Evolutionary conservation across 768 basidiomycete species (phyloP), one percentile per base, ranked within the genome.

Genomic region (Fistulinella prunicolor): DNA sequence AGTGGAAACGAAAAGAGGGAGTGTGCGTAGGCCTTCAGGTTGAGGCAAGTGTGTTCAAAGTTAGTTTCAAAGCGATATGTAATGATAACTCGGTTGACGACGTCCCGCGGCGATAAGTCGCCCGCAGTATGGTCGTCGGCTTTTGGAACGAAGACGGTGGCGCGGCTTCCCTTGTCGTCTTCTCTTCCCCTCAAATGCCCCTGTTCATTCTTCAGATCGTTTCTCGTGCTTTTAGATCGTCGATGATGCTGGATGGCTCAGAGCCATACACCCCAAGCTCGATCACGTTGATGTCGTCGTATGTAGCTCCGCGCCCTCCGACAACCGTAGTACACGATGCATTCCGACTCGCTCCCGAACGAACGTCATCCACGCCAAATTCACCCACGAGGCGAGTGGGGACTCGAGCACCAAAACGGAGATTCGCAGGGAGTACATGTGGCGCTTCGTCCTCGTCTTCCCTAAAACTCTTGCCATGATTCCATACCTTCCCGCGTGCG

Each of bases 401-500:
- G n/a, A n/a, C n/a, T n/a, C 17, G 58, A 19, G 49, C 45, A 16
- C 47, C 44, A n/a, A 61, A 49, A 29, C 30, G 38, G 39, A 47
- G 32, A 1, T 21, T 44, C 26, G 34, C 28, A 19, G 20, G 46
- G 0, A 17, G 16, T 6, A 10, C 38, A 7, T 38, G 28, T 19
- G 29, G 24, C 5, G 9, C 9, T 1, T 28, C 36, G 12, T 41
- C 49, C 6, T 28, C 42, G 14, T 21, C 36, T 0, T 44, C 42
- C 38, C 7, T 40, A 3, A 14, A 21, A 21, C 9, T 46, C 34
- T 43, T 43, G 44, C 6, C 3, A 7, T 14, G 5, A 3, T 38
- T 28, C 62, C 62, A 64, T 1, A 59, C 50, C 28, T 50, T 50
- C 4, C 60, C 61, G 17, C 61, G 56, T 17, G 51, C 50, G 20